A percentile compares a stretch with the other conserved stretches of the same genome.
Conservation (phyloP, 2,329 filamentous ascomycete species). For the Plenodomus lindquistii region DNA sequence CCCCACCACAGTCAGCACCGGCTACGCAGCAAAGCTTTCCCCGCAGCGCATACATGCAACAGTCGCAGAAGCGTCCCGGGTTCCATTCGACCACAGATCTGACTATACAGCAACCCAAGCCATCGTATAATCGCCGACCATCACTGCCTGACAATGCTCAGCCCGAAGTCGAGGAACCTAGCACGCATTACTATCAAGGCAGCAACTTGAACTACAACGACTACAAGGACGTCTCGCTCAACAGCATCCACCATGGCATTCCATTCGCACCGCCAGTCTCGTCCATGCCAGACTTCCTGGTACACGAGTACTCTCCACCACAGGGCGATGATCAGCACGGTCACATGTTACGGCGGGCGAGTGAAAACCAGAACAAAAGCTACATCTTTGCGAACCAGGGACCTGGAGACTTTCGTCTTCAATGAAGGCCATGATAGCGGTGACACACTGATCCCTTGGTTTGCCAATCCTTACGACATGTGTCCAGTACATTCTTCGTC, state of each 20-base stretch:
- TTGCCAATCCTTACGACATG: neutral
- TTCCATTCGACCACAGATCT: constrained; percentile 42
- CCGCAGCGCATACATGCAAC: constrained; percentile 41
- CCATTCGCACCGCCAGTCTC: constrained; percentile 38
- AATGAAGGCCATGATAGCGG: neutral
- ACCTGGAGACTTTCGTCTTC: constrained; percentile 46
- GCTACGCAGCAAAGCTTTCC: constrained; percentile 54
- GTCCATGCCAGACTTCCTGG: constrained; percentile 46
- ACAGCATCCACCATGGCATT: constrained; percentile 38
- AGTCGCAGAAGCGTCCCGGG: constrained; percentile 36
- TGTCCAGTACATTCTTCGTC: neutral
- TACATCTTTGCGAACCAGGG: constrained; percentile 55
- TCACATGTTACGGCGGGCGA: constrained; percentile 29
- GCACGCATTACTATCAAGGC: constrained; percentile 28
- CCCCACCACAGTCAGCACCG: constrained; percentile 56
- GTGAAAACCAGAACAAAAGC: constrained; percentile 47
- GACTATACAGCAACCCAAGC: constrained; percentile 41
- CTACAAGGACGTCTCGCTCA: constrained; percentile 31
- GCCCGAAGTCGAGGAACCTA: constrained; percentile 23
- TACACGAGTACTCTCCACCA: constrained; percentile 54
- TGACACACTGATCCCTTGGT: neutral
- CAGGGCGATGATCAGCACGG: constrained; percentile 42
- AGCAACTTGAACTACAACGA: constrained; percentile 36
- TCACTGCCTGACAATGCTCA: constrained; percentile 41
- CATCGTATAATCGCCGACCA: constrained; percentile 41